Conservation (phyloP, 768 basidiomycete species). For the Kwoniella sp. region DNA sequence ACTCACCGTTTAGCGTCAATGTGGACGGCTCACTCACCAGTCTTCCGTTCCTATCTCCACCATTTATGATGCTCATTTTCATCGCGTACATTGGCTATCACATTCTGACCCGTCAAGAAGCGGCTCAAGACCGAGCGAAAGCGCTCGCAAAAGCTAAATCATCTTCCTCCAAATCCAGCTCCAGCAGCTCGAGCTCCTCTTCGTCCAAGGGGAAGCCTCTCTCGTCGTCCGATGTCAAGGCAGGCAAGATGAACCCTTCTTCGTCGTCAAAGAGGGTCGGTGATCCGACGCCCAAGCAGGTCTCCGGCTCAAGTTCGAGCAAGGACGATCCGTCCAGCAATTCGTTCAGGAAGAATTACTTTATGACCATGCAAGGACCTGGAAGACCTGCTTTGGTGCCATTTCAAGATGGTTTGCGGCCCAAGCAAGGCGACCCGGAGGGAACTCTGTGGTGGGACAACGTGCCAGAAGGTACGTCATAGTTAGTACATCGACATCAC, state of each 20-base stretch:
- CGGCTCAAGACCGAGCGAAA: conserved; percentile 35
- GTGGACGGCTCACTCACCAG: conserved; percentile 25
- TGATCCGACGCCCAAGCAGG: conserved; percentile 41
- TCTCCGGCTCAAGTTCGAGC: conserved; percentile 35
- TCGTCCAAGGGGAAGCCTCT: conserved; percentile 22
- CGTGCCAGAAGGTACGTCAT: conserved; percentile 48
- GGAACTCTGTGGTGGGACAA: conserved; percentile 57
- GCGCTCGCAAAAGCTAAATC: conserved; percentile 31
- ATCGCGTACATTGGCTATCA: conserved; percentile 53
- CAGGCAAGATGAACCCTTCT: conserved; percentile 27
- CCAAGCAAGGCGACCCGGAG: conserved; percentile 45
- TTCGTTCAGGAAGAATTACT: conserved; percentile 51
- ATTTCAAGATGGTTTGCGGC: conserved; percentile 53
- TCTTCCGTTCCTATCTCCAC: conserved; percentile 47
- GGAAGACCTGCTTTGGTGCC: conserved; percentile 55
- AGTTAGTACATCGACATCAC: not conserved
- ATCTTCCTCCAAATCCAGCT: conserved; percentile 29
- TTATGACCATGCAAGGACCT: conserved; percentile 56
- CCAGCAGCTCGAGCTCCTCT: conserved; percentile 9
- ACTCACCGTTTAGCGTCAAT: conserved; percentile 20
- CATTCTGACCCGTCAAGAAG: conserved; percentile 48
- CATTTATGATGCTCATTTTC: conserved; percentile 49
- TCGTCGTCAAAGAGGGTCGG: conserved; percentile 24
- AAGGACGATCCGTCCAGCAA: conserved; percentile 38
- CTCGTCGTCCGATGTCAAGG: conserved; percentile 34